Percentiles rank a stretch among this genome's conserved stretches.
phyloP scores from a whole-genome alignment of 345 rosid genomes.

The Bruguiera parviflora region DNA sequence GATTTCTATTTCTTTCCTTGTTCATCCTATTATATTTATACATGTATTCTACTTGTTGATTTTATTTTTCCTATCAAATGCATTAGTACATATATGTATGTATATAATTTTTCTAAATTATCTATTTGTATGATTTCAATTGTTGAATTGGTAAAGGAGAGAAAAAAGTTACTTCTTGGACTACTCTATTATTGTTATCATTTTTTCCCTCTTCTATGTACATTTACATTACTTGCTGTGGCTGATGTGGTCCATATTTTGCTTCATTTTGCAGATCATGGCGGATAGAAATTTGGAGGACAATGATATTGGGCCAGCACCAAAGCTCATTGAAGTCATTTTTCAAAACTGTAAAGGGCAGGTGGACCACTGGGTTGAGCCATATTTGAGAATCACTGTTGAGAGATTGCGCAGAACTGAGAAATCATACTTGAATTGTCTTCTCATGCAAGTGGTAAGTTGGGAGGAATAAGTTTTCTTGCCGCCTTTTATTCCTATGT shows the following conservation, averaged over 20 bases:
- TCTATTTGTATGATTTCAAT: background rate
- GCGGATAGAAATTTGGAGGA: constrained; percentile 84
- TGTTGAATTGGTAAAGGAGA: background rate
- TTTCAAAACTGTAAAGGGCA: constrained; percentile 97
- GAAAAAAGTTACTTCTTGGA: too few species aligned
- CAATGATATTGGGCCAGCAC: constrained; percentile 87
- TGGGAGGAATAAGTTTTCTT: background rate
- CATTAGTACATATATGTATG: too few species aligned
- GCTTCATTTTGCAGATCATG: constrained; percentile 55
- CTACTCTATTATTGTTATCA: too few species aligned
- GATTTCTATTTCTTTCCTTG: background rate
- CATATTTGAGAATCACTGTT: constrained; percentile 78
- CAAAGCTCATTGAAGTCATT: constrained; percentile 94
- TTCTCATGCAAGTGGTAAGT: constrained; percentile 95
- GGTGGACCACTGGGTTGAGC: constrained; percentile 98
- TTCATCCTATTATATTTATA: too few species aligned
- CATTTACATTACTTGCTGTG: background rate
- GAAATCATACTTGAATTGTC: constrained; percentile 80
- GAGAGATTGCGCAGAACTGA: constrained; percentile 78
- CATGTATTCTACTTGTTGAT: too few species aligned
- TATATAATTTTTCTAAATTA: too few species aligned
- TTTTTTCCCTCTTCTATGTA: too few species aligned
- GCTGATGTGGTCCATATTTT: background rate
- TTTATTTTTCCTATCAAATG: too few species aligned
- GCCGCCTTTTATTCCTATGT: background rate